Base-by-base conservation (phyloP, 495 filamentous ascomycete genomes). In the Aspergillus ellipticus region DNA sequence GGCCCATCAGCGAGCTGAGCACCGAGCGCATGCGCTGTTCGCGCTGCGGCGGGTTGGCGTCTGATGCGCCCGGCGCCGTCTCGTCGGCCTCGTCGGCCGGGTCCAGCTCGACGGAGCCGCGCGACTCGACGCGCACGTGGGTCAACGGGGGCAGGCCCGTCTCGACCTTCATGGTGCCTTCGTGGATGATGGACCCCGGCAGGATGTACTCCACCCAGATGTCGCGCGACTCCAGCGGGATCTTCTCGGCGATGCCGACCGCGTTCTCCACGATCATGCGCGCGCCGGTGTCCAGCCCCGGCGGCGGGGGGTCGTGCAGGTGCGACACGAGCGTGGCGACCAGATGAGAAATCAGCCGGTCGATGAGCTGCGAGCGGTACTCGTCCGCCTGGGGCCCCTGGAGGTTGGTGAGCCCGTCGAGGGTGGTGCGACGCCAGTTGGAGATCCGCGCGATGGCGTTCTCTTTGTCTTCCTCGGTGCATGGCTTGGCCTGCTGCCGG, bases 181-280 rank as follows among this genome's bases (percentile, higher is more conserved):
- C 76, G 56, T 83, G 74, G 53, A 96, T 76, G 24, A 74, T 59
- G 45, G 81, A 74, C 46, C 90, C 89, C 0, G 94, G 93, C 35
- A 81, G 70, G 51, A 91, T 85, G 63, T 96, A 97, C 57, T 87
- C 83, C 53, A 98, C 88, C 46, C 82, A 84, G 15, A 98, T 88
- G 61, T 97, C 95, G 59, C 94, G 84, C 58, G 89, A 92, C 72
- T 98, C 94, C 10, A 96, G 72, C 0, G 95, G 94, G 47, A 97
- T 75, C 67, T 97, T 93, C 59, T 83, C 81, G 3, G 89, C 84
- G 56, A 98, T 92, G 49, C 85, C 88, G 24, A 97, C 80, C 6
- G 93, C 90, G 42, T 97, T 81, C 71, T 97, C 92, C 31, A 97
- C 83, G 66, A 98, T 96, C 88, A 92, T 95, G 55, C 85, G 82